Base-by-base conservation (phyloP, 1,139 yeast genomes). In the Blastobotrys elegans region DNA sequence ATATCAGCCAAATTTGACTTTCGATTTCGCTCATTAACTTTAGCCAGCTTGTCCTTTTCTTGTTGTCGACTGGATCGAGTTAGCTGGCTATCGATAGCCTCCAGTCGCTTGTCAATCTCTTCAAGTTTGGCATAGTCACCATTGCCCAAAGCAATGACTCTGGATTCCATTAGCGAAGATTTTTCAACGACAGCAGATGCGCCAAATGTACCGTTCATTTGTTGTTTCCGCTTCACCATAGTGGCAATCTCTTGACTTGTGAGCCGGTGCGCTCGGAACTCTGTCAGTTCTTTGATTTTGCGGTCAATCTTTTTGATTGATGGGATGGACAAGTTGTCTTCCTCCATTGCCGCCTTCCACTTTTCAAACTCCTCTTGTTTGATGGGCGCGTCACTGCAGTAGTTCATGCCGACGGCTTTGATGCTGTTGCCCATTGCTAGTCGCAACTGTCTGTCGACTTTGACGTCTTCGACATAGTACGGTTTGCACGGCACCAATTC, bases 101-200 rank as follows among this genome's bases (percentile, higher is more conserved):
- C 47, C 53, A 84, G 69, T 61, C 82, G 74, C 40, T 70, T 71
- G 49, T 79, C 80, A 45, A 87, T 65, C 50, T 71, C 72, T 33
- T 75, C 75, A 31, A 80, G 74, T 49, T 75, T 77, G 5, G 64
- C 72, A 35, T 68, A 62, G 55, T 84, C 78, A 40, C 78, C 77
- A 42, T 77, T 78, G 58, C 86, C 95, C 51, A 74, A 67, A 0
- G 97, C 96, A 56, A 85, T 84, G 56, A 79, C 81, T 43, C 90
- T 70, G 63, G 83, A 82, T 62, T 86, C 94, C 68, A 80, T 77
- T 44, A 89, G 70, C 50, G 77, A 77, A 1, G 94, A 76, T 63
- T 88, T 84, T 58, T 79, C 82, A 59, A 84, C 74, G 29, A 92
- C 96, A 5, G 88, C 85, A 61, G 84, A 87, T 30, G 86, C 85